These are phyloP conservation scores for Triticum monococcum DNA, from an alignment of 176 grass and related monocot genomes.

Conservation along the genomic window DNA sequence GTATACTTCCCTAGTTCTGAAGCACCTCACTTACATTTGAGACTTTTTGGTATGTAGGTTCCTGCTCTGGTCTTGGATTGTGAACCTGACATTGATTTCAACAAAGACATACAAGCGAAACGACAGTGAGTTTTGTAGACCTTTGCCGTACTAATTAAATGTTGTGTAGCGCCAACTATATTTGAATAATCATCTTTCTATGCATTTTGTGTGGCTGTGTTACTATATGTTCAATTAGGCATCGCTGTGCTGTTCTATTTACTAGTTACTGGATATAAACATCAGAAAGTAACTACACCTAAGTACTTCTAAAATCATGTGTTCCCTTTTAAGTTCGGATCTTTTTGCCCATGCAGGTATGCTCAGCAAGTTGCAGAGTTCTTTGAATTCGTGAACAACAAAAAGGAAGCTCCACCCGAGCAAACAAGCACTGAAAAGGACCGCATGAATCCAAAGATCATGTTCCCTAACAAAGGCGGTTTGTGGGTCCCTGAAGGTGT, in stretches of 20 bases:
- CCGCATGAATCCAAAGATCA: conserved; percentile 39
- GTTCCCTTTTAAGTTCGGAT: neutral
- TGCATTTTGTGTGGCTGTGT: neutral
- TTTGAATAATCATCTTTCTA: neutral
- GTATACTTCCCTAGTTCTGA: neutral
- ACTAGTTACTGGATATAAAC: neutral
- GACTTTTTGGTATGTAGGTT: conserved; percentile 53
- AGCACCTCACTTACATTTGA: neutral
- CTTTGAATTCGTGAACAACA: conserved; percentile 97
- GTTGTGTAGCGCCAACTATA: neutral
- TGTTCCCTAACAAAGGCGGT: conserved; percentile 49
- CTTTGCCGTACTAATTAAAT: neutral
- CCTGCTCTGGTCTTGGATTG: conserved; percentile 93
- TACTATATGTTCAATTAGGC: neutral
- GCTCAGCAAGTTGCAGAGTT: conserved; percentile 91
- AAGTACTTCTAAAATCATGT: neutral
- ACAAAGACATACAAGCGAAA: conserved; percentile 83
- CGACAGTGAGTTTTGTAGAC: conserved; percentile 55
- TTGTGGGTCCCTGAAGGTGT: conserved; percentile 61
- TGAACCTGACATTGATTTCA: conserved; percentile 97
- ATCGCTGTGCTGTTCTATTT: neutral
- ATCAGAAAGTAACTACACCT: neutral
- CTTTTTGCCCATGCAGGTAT: conserved; percentile 47
- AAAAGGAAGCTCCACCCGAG: conserved; percentile 60
- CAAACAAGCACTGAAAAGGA: conserved; percentile 34